Evolutionary conservation across 495 filamentous ascomycete species (phyloP).

Genomic region (Aspergillus incahuasiensis): DNA sequence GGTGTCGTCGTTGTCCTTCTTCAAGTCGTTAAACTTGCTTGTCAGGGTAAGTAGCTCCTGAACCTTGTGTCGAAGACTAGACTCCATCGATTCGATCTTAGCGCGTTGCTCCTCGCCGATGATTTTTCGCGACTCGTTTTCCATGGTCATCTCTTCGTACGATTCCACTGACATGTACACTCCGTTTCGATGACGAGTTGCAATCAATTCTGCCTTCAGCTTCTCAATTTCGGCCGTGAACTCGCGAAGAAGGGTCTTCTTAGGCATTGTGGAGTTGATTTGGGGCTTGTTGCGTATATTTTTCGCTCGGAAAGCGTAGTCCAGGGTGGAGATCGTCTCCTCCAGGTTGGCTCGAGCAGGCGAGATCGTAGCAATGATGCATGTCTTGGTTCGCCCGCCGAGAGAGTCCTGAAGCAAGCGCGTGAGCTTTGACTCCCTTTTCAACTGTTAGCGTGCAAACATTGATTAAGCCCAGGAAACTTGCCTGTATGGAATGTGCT

Average conservation of each 20-base stretch:
- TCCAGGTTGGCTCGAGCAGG: conserved; percentile 92
- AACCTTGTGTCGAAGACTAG: conserved; percentile 80
- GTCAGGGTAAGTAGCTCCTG: conserved; percentile 85
- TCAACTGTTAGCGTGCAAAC: not conserved
- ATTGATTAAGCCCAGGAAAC: not conserved
- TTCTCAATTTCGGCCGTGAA: conserved; percentile 93
- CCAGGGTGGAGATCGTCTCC: conserved; percentile 94
- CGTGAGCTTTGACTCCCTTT: conserved; percentile 91
- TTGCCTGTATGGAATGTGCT: conserved; percentile 81
- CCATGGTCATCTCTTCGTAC: conserved; percentile 80
- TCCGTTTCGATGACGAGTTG: conserved; percentile 88
- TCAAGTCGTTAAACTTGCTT: conserved; percentile 75
- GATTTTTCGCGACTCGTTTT: conserved; percentile 89
- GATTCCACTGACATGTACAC: conserved; percentile 83
- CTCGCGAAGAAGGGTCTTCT: conserved; percentile 84
- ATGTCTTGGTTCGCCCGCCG: conserved; percentile 92
- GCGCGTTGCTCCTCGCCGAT: conserved; percentile 87
- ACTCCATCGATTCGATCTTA: conserved; percentile 89
- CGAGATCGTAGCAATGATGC: conserved; percentile 95
- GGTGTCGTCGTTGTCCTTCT: conserved; percentile 78
- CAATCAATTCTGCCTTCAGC: conserved; percentile 87
- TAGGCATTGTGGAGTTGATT: conserved; percentile 83
- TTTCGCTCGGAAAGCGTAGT: conserved; percentile 96
- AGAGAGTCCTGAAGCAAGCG: conserved; percentile 93
- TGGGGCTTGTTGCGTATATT: conserved; percentile 98